Base-by-base conservation (phyloP, 768 basidiomycete genomes). In the Mycena alexandri region DNA sequence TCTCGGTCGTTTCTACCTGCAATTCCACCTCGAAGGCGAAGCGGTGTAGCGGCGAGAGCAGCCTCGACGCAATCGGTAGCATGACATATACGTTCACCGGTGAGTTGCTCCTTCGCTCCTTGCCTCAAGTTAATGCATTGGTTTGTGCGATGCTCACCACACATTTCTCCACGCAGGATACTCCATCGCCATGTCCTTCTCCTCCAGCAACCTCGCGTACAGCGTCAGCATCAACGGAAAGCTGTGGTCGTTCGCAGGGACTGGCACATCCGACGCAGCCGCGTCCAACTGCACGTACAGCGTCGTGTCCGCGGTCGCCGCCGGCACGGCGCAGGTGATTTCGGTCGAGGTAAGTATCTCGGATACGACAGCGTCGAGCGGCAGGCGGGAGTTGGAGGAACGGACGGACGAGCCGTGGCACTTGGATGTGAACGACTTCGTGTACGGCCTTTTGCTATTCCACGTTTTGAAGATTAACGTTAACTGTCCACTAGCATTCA, bases 401-500 rank as follows among this genome's bases (percentile, higher is more conserved):
- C 8, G 55, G 17, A 14, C 55, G 42, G 55, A 57, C 55, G 42
- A 24, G 17, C 55, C 38, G 24, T 57, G 55, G 55, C 41, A 57
- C 24, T 33, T 57, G 41, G 55, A 57, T 57, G 55, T 57, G 55
- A 57, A 57, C 13, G 55, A 44, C 17, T 57, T 57, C 24, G 55
- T 57, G 55, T 57, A 57, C 42, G 55, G 36, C 21, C 50, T 22
- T 16, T 25, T 10, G n/a, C 36, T 54, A 54, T 36, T 38, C 34
- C 19, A 41, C 21, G 41, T 44, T 57, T 24, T 57, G 42, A 42
- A 44, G 13, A 42, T 57, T 33, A 9, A 25, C 7, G 41, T 44
- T 29, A 29, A 43, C 17, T 57, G n/a, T 54, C 38, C 53, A 54
- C 4, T 14, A 54, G 55, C 25, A 24, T 57, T 44, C 55, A 57